Evolutionary conservation across 495 filamentous ascomycete genomes (phyloP), one percentile per base, ranked within the genome.

Genomic region (Daldinia bambusicola): DNA sequence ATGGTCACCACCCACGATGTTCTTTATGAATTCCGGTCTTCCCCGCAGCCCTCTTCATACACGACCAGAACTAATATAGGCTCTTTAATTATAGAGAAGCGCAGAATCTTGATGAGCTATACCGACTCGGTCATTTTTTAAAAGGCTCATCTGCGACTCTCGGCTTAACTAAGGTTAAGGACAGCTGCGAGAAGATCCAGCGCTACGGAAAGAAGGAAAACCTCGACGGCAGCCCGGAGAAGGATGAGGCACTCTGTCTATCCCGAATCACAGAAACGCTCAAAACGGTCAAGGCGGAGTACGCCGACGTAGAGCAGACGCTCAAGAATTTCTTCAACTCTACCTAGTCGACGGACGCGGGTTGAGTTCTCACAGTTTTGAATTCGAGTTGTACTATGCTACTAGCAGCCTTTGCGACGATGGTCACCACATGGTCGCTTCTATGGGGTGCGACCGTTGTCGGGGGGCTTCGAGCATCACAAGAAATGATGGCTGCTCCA

Each of bases 101-200:
- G 10, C 81, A 83, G 66, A 84, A 97, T 65, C 89, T 98, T 40
- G 78, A 78, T 3, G 81, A 88, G 61, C 89, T 99, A 14, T 97
- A 94, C 16, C 84, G 83, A 14, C 88, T 97, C 30, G 95, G 95
- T 26, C 95, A 99, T 81, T 99, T 97, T 83, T 84, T 99, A 60
- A 99, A 99, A 80, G 95, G 95, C 41, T 98, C 95, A n/a, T 97
- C 95, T 9, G 95, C 95, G 18, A 98, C 96, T 6, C 88, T 99
- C 56, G 95, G 95, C 22, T 87, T 99, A 41, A 92, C 84, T 72
- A 96, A 97, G 81, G 91, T 99, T 75, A 93, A 93, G 78, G 94
- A 98, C 72, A 89, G 86, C 61, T 99, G 95, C 79, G 95, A 98
- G 80, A 92, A 96, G 84, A 97, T 99, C 72, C 95, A 99, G 79